phyloP scores from a whole-genome alignment of 257 asterid genomes.

The Capsicum pubescens region DNA sequence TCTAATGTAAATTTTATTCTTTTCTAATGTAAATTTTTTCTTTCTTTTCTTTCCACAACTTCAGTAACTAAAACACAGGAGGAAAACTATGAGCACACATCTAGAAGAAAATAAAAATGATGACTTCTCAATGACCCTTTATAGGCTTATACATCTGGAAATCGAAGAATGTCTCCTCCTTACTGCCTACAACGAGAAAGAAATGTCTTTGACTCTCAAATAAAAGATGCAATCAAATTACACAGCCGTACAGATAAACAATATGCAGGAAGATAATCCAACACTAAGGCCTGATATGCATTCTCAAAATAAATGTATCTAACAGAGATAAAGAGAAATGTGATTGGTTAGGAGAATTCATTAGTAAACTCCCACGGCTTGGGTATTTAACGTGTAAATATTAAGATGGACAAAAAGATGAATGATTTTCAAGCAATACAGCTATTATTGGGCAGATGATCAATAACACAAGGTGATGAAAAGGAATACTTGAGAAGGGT shows the following conservation, averaged over 20 bases:
- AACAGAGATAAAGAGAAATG: background rate
- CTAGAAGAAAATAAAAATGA: too few relatives aligned
- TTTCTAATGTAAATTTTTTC: too few relatives aligned
- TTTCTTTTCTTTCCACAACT: too few relatives aligned
- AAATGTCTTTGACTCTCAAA: background rate
- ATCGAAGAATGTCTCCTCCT: conserved; percentile 77
- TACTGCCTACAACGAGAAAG: conserved; percentile 53
- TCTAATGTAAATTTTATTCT: too few relatives aligned
- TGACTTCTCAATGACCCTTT: too few relatives aligned
- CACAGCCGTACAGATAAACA: background rate
- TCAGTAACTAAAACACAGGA: too few relatives aligned
- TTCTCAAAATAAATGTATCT: background rate
- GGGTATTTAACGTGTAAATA: background rate
- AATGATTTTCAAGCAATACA: background rate
- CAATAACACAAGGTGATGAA: background rate
- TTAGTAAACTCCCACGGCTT: background rate
- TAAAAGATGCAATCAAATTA: background rate
- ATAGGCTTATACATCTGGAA: too few relatives aligned
- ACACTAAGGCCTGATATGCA: background rate
- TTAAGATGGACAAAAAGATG: background rate
- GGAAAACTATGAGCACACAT: too few relatives aligned
- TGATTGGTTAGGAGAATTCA: background rate
- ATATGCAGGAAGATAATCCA: background rate
- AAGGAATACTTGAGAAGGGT: background rate
- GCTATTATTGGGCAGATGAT: background rate